Conservation (phyloP, 2,329 filamentous ascomycete genomes). For the Ustulina deusta region DNA sequence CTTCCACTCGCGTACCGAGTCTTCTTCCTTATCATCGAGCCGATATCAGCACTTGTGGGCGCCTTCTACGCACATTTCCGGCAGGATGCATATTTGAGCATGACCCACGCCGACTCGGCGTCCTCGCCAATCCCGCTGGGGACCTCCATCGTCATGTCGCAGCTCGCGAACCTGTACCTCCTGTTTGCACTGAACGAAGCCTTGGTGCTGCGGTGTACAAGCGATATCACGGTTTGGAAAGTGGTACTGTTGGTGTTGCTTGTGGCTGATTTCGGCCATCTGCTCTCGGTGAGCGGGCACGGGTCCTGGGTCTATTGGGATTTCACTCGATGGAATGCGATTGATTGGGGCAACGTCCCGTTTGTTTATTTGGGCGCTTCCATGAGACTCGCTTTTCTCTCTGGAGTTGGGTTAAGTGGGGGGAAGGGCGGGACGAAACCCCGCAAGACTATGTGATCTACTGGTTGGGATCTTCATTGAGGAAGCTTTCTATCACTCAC, state of each 20-base stretch:
- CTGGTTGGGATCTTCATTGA: background rate
- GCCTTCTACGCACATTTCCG: conserved; percentile 65
- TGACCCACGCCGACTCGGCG: conserved; percentile 67
- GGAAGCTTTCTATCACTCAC: conserved; percentile 11
- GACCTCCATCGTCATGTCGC: conserved; percentile 76
- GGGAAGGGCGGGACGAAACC: conserved; percentile 21
- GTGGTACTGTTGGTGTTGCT: conserved; percentile 74
- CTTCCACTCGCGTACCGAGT: conserved; percentile 73
- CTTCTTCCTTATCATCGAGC: conserved; percentile 82
- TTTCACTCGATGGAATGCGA: conserved; percentile 71
- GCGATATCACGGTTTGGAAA: conserved; percentile 76
- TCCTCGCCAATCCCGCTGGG: conserved; percentile 64
- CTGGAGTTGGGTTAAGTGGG: conserved; percentile 64
- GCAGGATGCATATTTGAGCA: conserved; percentile 68
- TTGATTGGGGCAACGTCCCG: conserved; percentile 75
- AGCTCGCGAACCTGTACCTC: conserved; percentile 83
- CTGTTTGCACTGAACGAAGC: conserved; percentile 83
- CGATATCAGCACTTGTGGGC: conserved; percentile 64
- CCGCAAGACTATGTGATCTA: conserved; percentile 31
- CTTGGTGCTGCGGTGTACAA: conserved; percentile 76
- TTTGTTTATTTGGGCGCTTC: conserved; percentile 76
- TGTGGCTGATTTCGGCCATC: conserved; percentile 80
- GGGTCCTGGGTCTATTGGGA: conserved; percentile 74
- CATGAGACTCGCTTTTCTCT: conserved; percentile 70
- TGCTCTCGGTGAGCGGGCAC: conserved; percentile 72